These are phyloP conservation scores for Populus hybrid DNA, from an alignment of 441 rosid genomes.

Conservation along the genomic window DNA sequence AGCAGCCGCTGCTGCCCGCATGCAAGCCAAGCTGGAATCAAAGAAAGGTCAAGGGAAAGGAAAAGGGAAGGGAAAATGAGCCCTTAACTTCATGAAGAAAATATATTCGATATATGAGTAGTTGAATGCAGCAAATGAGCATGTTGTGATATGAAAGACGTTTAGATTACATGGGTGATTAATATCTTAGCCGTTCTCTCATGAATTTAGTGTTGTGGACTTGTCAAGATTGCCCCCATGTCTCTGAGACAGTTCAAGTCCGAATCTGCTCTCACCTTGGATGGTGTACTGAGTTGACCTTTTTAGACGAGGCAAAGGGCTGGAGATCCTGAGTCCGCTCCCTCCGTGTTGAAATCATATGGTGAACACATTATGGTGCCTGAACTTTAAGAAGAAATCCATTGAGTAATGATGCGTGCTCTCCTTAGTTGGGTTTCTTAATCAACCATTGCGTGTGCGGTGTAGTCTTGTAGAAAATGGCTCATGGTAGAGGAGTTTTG, in stretches of 20 bases:
- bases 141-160: not conserved
- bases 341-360: not conserved
- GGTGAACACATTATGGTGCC: not conserved
- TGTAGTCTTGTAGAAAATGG: not conserved
- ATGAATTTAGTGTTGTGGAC: too few species aligned
- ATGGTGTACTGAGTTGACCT: not conserved
- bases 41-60: slow-evolving; percentile 72
- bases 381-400: not conserved
- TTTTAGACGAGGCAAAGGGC: not conserved
- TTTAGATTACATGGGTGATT: not conserved
- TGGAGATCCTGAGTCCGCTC: not conserved
- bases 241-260: too few species aligned
- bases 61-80: slow-evolving; percentile 71
- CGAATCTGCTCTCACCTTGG: too few species aligned
- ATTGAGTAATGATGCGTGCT: too few species aligned
- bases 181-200: not conserved
- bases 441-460: not conserved
- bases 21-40: slow-evolving; percentile 82
- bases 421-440: not conserved
- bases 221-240: too few species aligned
- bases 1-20: slow-evolving; percentile 83
- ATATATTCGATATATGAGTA: not conserved
- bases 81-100: not conserved
- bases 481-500: too few species aligned
- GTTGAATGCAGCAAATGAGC: not conserved